Percentiles rank a stretch among this genome's conserved stretches.
Evolutionary conservation across 83 land plant genomes (phyloP).

Genomic region (Picea engelmannii): DNA sequence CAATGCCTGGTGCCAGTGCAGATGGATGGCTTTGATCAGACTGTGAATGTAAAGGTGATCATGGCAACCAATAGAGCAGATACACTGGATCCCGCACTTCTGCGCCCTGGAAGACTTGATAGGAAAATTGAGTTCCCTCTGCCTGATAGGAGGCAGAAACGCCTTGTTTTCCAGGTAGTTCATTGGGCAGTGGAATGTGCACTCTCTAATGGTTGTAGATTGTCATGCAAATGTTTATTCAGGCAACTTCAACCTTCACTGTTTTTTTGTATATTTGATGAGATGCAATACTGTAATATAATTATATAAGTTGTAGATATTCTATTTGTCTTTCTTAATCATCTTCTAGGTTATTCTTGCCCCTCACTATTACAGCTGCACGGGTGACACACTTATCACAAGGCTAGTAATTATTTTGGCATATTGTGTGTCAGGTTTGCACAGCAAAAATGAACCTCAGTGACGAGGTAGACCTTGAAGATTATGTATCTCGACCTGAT

Average conservation of each 20-base stretch:
- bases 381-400: too few species aligned
- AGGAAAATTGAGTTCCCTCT: constrained; percentile 87
- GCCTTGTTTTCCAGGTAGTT: constrained; percentile 89
- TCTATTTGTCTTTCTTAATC: too few species aligned
- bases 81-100: constrained; percentile 90
- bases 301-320: too few species aligned
- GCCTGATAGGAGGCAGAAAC: constrained; percentile 91
- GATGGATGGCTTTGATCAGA: constrained; percentile 83
- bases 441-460: constrained; percentile 64
- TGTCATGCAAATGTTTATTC: background rate
- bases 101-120: constrained; percentile 91
- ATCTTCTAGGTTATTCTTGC: background rate
- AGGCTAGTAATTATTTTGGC: constrained; percentile 4
- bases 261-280: constrained; percentile 3
- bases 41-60: constrained; percentile 92
- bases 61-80: constrained; percentile 98
- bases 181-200: background rate
- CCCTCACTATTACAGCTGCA: too few species aligned
- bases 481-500: constrained; percentile 61
- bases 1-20: constrained; percentile 16
- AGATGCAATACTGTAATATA: too few species aligned
- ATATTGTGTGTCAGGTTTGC: constrained; percentile 37
- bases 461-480: constrained; percentile 61
- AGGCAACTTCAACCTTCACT: background rate
- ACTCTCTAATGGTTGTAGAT: background rate